Base-by-base conservation (phyloP, 2,329 filamentous ascomycete species). In the Mycogone perniciosa region DNA sequence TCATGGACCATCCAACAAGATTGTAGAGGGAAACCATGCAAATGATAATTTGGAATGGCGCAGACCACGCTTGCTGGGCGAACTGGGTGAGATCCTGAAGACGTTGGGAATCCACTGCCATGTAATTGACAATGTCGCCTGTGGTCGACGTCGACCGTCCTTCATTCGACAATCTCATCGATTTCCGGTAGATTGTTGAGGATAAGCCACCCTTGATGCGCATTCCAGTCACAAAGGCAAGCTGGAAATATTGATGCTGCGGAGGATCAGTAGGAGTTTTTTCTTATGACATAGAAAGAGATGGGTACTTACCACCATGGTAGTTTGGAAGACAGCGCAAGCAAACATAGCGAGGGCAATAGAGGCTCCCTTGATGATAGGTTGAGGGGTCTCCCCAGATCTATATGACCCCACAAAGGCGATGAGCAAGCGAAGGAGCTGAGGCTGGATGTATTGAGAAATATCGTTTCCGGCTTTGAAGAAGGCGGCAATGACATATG, bases 61-160 rank as follows among this genome's bases (percentile, higher is more conserved):
- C 92, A 40, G 91, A 96, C 90, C 93, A 96, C 8, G 95, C 74
- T 67, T 97, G 92, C 65, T 95, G 91, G 13, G 89, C 90, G 65
- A 93, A 99, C 64, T 99, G 95, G 2, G 92, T 89, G 51, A 99
- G 75, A 69, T 99, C 93, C 62, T 96, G 88, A 13, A 99, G 78
- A 57, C 95, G 86, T 69, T 99, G 93, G 10, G 92, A 92, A 66
- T 99, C 93, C 7, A 99, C 92, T 42, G 95, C 93, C 92, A 99
- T 99, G 71, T 96, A 93, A 66, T 99, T 99, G 66, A 99, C 93
- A 63, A 99, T 97, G 63, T 99, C 95, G 51, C 93, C 93, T 0
- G 93, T 99, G 0, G 89, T 88, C 71, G 97, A 96, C 41, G 84
- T 72, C 2, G 90, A 80, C 48, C 92, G 82, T 7, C 93, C 93